phyloP scores from a whole-genome alignment of 352 stramenopile genomes.

The Phytophthora megakarya region DNA sequence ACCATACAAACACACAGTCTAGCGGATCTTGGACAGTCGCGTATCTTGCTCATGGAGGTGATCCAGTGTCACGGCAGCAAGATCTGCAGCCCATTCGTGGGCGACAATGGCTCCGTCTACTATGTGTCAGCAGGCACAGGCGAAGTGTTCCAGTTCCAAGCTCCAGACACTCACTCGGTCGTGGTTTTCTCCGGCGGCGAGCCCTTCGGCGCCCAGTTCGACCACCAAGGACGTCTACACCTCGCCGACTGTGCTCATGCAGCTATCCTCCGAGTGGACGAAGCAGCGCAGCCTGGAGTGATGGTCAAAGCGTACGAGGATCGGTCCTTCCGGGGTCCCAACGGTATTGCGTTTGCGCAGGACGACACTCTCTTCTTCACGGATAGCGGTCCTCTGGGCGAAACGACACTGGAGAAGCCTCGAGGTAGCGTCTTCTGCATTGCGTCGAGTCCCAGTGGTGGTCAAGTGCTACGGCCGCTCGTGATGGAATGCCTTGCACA shows the following conservation, averaged over 20 bases:
- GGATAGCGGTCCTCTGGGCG: constrained; percentile 81
- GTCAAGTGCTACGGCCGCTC: constrained; percentile 75
- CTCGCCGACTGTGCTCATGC: constrained; percentile 74
- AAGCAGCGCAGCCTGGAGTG: constrained; percentile 59
- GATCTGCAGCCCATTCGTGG: constrained; percentile 77
- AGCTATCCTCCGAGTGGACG: constrained; percentile 73
- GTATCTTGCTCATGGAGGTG: constrained; percentile 28
- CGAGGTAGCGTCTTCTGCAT: constrained; percentile 84
- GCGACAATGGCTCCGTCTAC: constrained; percentile 40
- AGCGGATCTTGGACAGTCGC: constrained; percentile 32
- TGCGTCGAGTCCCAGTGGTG: constrained; percentile 58
- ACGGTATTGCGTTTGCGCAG: constrained; percentile 58
- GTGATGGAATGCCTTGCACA: constrained; percentile 80
- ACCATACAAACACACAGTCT: neutral
- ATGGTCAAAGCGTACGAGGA: constrained; percentile 89
- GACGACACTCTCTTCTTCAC: constrained; percentile 84
- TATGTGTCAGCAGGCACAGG: constrained; percentile 78
- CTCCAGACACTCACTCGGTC: constrained; percentile 50
- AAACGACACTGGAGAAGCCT: constrained; percentile 84
- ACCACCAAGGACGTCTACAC: constrained; percentile 62
- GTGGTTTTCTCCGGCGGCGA: constrained; percentile 75
- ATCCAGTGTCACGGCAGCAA: constrained; percentile 69
- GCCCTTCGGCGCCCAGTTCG: constrained; percentile 69
- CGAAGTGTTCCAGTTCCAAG: constrained; percentile 63
- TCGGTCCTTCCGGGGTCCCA: constrained; percentile 72